Base-by-base conservation (phyloP, 768 basidiomycete species). In the Lactarius hengduanensis region DNA sequence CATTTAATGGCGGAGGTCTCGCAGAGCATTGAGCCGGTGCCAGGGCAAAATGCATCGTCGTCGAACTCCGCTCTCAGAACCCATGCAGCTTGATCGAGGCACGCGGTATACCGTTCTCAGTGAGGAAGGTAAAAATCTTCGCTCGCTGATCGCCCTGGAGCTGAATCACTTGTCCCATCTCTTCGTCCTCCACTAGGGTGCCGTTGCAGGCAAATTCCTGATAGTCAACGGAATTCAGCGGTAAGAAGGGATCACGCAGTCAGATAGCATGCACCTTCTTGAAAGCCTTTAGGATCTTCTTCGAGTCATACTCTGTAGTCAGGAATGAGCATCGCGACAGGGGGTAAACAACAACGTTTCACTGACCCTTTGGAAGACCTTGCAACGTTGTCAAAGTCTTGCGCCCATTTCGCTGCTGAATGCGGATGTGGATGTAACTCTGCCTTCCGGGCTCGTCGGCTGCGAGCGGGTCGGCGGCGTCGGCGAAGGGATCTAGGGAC, bases 131-230 rank as follows among this genome's bases (percentile, higher is more conserved):
- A 62, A 85, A 86, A 70, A 98, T 96, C 83, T 96, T 95, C 75
- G 83, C 78, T 60, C 97, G 86, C 78, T 99, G 97, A 79, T 99
- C 97, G 68, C 97, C 97, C 77, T 98, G 97, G 70, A 99, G 88
- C 80, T 99, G 97, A 74, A 99, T 93, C 76, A 99, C 93, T 80
- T 95, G 85, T 64, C 97, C 97, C 81, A 94, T 87, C 80, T 95
- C 93, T 77, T 92, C 92, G 80, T 97, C 93, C 61, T 95, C 92
- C 71, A 97, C 92, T 72, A 99, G 86, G 59, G 91, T 96, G 72
- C 97, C 97, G 79, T 99, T 99, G 82, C 96, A 98, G 71, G 96
- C 96, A 72, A 98, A 97, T 83, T 97, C 94, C 94, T 96, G 50
- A 8, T 18, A 18, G 26, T 36, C 66, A 67, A 45, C 20, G 28